These are phyloP conservation scores for Pseudogymnoascus sp. DNA, from an alignment of 2,329 filamentous ascomycete species.

Conservation along the genomic window DNA sequence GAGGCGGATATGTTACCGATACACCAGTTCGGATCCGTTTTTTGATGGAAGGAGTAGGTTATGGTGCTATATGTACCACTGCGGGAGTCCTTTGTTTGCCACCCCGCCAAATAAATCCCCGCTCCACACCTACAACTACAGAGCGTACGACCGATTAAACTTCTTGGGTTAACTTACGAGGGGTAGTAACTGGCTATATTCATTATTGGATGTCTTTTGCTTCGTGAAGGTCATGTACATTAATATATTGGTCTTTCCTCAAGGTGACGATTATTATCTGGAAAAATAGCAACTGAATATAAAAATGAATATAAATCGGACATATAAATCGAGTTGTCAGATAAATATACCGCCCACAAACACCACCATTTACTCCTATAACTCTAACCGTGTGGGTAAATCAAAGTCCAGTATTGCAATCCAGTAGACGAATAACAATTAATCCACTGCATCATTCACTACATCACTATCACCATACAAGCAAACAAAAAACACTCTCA, in stretches of 20 bases:
- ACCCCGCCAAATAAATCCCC: background rate
- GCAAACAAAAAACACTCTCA: background rate
- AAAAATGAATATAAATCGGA: background rate
- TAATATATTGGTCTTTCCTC: background rate
- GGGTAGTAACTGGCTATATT: background rate
- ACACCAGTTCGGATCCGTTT: slow-evolving; percentile 8
- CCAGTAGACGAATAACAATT: background rate
- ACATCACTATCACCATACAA: background rate
- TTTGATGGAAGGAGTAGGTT: background rate
- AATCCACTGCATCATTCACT: background rate
- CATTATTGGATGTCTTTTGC: background rate
- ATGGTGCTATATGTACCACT: no score
- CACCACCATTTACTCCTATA: no score
- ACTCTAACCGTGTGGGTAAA: no score
- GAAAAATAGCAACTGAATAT: background rate
- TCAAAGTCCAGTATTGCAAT: no score
- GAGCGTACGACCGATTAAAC: background rate
- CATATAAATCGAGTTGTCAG: background rate
- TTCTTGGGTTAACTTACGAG: background rate
- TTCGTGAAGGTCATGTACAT: background rate
- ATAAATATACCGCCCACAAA: no score
- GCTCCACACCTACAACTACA: background rate
- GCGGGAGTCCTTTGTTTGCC: background rate
- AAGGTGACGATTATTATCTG: background rate
- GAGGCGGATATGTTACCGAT: slow-evolving; percentile 8